Conservation (phyloP, 2,329 filamentous ascomycete genomes). For the Pseudofabraea citricarpa region DNA sequence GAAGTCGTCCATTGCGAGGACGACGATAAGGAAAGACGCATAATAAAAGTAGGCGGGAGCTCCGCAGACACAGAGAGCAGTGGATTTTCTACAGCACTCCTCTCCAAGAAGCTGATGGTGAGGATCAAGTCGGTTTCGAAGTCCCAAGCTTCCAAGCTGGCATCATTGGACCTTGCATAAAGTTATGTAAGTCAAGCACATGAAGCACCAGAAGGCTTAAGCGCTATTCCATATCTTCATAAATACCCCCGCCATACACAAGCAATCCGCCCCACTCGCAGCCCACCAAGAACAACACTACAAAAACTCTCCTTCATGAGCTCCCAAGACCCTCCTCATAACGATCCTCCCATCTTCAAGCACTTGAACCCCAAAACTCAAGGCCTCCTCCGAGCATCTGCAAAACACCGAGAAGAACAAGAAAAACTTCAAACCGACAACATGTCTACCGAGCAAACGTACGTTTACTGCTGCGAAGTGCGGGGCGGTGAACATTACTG, state of each 20-base stretch:
- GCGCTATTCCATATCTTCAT: too few relatives aligned
- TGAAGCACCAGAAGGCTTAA: too few relatives aligned
- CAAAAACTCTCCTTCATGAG: not conserved
- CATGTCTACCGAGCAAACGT: slow-evolving; percentile 87
- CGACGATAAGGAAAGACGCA: slow-evolving; percentile 30
- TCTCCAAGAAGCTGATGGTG: not conserved
- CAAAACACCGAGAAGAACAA: slow-evolving; percentile 27
- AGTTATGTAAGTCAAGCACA: too few relatives aligned
- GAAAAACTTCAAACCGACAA: slow-evolving; percentile 36
- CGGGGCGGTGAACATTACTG: slow-evolving; percentile 25
- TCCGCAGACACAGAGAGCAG: too few relatives aligned
- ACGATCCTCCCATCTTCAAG: slow-evolving; percentile 8
- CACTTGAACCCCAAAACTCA: slow-evolving; percentile 34
- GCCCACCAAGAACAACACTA: too few relatives aligned
- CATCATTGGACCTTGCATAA: too few relatives aligned
- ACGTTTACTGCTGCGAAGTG: slow-evolving; percentile 18
- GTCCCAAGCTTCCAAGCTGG: not conserved
- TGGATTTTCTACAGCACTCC: not conserved
- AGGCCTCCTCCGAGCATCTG: slow-evolving; percentile 32
- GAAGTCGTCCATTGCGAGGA: slow-evolving; percentile 62
- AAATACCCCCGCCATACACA: not conserved
- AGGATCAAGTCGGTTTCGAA: not conserved
- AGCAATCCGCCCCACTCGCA: not conserved
- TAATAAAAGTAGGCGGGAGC: slow-evolving; percentile 6
- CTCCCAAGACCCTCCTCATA: slow-evolving; percentile 8